Evolutionary conservation across 805 yeast species (phyloP), one percentile per base, ranked within the genome.

Genomic region (Candida boidinii): DNA sequence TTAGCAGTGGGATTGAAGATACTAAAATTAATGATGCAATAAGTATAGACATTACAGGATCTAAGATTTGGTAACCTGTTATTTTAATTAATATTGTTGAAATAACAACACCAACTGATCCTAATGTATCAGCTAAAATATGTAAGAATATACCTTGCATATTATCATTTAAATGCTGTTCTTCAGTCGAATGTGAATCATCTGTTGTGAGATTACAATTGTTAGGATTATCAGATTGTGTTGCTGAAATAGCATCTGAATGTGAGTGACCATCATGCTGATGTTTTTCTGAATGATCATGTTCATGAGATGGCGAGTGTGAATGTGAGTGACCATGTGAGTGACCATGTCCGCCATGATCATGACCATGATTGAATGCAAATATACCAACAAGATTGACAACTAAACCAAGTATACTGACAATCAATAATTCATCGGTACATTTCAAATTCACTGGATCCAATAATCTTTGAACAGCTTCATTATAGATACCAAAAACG

Each of bases 61-160:
- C 99, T 50, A 90, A 80, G 1, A 95, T 79, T 34, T 76, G 71
- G 75, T 83, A 72, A 13, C 75, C 73, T 8, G 70, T 58, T 22
- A 76, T 47, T 37, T 78, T 74, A 7, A 90, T 82, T 25, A 92
- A 58, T 5, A 86, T 34, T 0, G 98, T 90, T 0, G 96, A 87
- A 1, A 86, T 56, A n/a, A 92, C 88, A 13, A 94, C 99, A 6
- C 97, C 97, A 0, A 88, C 94, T 0, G 97, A 90, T 0, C 99
- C 99, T 26, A 92, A 62, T 0, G 97, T 88, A 48, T 92, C 99
- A 0, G 99, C 99, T 28, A 92, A 53, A 20, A 92, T 83, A 46
- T 92, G 99, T 28, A 92, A 62, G 48, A 92, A 92, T 5, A 92
- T 85, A 11, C 99, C 99, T 37, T 80, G 77, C 94, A 90, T 83